phyloP scores from a whole-genome alignment of 305 asterid genomes.

The Ajuga reptans region DNA sequence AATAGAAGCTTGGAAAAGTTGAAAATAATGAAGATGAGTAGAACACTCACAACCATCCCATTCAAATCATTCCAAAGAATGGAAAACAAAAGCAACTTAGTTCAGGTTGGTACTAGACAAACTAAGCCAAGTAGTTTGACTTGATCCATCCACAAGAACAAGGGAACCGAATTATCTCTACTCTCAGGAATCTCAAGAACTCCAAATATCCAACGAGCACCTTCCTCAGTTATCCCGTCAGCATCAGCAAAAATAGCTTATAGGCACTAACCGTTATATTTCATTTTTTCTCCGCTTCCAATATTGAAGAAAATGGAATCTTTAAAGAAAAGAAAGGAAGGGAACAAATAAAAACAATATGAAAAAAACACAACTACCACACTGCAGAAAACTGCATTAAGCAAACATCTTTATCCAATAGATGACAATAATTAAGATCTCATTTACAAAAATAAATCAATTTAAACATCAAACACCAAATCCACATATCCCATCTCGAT shows the following conservation, averaged over 20 bases:
- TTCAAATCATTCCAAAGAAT: background rate
- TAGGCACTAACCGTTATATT: background rate
- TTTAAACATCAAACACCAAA: too few relatives aligned
- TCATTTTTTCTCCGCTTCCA: background rate
- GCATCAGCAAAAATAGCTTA: constrained; percentile 1
- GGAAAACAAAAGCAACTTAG: background rate
- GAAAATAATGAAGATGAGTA: background rate
- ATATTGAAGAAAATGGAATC: background rate
- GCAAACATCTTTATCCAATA: too few relatives aligned
- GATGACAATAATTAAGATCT: too few relatives aligned
- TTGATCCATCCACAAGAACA: too few relatives aligned
- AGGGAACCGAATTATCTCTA: background rate
- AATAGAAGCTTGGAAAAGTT: background rate
- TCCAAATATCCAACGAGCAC: background rate
- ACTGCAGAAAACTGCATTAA: background rate
- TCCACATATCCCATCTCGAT: too few relatives aligned
- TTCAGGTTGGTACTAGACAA: background rate
- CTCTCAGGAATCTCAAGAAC: background rate
- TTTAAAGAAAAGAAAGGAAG: too few relatives aligned
- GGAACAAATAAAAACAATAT: too few relatives aligned
- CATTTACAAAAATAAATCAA: too few relatives aligned
- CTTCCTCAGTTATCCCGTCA: background rate
- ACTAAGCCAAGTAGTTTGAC: background rate
- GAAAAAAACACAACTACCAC: too few relatives aligned
- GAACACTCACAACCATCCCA: background rate